A percentile compares a stretch with the other conserved stretches of the same genome.
These are phyloP conservation scores for Heterococcus sp. DNA, from an alignment of 108 stramenopile species.

Conservation along the genomic window DNA sequence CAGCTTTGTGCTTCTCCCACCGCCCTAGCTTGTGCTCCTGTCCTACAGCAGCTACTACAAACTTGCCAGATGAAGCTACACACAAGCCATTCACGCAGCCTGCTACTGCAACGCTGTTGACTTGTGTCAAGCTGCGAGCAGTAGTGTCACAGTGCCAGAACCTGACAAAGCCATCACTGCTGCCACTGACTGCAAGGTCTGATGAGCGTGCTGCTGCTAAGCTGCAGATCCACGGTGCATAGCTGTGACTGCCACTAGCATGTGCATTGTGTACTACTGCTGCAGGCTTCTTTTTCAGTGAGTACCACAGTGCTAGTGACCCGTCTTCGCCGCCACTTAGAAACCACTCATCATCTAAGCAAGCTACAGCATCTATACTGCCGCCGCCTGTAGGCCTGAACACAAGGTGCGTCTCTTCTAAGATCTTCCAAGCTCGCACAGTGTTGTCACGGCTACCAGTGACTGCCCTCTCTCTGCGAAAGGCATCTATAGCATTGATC, in stretches of 20 bases:
- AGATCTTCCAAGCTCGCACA: constrained; percentile 90
- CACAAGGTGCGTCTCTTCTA: constrained; percentile 93
- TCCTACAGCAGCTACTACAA: constrained; percentile 48
- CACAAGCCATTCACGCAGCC: constrained; percentile 53
- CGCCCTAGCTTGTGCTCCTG: constrained; percentile 51
- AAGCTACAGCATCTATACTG: constrained; percentile 49
- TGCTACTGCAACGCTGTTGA: constrained; percentile 10
- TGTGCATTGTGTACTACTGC: constrained; percentile 34
- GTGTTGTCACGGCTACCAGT: constrained; percentile 62
- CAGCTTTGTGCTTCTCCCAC: constrained; percentile 44
- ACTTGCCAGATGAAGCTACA: constrained; percentile 20
- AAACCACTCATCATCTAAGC: constrained; percentile 83
- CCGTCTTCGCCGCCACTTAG: constrained; percentile 92
- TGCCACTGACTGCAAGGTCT: constrained; percentile 53
- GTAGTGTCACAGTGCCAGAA: constrained; percentile 31
- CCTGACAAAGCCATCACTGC: constrained; percentile 49
- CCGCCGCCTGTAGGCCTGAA: constrained; percentile 71
- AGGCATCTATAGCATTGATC: constrained; percentile 74
- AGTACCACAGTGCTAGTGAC: constrained; percentile 79
- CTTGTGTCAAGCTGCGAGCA: constrained; percentile 12
- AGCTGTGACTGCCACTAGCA: constrained; percentile 17
- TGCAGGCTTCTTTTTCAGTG: constrained; percentile 87
- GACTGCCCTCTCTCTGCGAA: constrained; percentile 74
- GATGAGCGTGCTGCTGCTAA: constrained; percentile 42
- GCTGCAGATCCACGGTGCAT: constrained; percentile 41